Base-by-base conservation (phyloP, 2,329 filamentous ascomycete species). In the Helotiales sp. region DNA sequence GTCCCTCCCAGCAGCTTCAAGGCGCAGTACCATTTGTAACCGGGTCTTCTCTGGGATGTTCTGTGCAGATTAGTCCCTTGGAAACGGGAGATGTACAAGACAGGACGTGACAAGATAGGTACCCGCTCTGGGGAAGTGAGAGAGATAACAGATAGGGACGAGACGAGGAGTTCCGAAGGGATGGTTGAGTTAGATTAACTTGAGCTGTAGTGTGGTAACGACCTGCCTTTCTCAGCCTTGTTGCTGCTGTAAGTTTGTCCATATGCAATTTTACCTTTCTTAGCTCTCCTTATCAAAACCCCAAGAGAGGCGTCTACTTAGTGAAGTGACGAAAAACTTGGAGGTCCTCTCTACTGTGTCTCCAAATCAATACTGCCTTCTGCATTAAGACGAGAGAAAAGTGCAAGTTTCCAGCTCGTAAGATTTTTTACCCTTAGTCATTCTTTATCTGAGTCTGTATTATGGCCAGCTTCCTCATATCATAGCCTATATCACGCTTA, bases 131-230 rank as follows among this genome's bases (percentile, higher is more conserved):
- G n/a, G 22, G 30, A 37, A 15, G 50, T 54, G 26, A 54, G 50
- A n/a, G n/a, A 55, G 52, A 34, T 32, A 55, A 55, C 20, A 28
- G 28, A 22, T 11, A 34, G 52, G 34, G 30, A 55, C 13, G 17
- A 54, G n/a, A 24, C n/a, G 28, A 32, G n/a, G 40, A 55, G 22
- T 57, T 40, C 54, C 30, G 32, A 57, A 57, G 54, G 20, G n/a
- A 40, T 24, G 54, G 54, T 57, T 57, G 30, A 57, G 30, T 57
- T 57, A 37, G 28, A 22, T 34, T 34, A 55, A 28, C 50, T 54
- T 54, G 24, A 50, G 50, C 28, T 34, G 28, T n/a, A 54, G 28
- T 32, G 15, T 43, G 13, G n/a, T 17, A 17, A 54, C 52, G 30
- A 57, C 52, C 54, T 57, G 30, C 54, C 30, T 34, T 20, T 26